A percentile compares a stretch with the other conserved stretches of the same genome.
Conservation (phyloP, 1,139 yeast genomes). For the Pichia norvegensis region DNA sequence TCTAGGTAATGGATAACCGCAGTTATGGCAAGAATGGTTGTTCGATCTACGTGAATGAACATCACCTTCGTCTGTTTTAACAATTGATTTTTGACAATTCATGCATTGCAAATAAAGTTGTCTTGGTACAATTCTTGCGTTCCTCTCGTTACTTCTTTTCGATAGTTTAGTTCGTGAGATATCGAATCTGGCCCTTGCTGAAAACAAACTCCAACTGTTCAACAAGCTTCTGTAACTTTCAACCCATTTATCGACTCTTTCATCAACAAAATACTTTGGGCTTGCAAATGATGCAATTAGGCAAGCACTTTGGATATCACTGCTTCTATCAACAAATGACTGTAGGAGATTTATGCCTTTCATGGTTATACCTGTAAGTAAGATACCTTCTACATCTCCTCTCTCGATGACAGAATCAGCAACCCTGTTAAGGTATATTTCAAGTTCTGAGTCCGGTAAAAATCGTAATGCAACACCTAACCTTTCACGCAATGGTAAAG, state of each 20-base stretch:
- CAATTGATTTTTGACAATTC: slow-evolving; percentile 67
- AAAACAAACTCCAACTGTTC: slow-evolving; percentile 79
- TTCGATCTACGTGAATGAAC: slow-evolving; percentile 6
- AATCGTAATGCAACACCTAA: slow-evolving; percentile 86
- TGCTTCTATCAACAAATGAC: slow-evolving; percentile 79
- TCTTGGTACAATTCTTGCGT: slow-evolving; percentile 50
- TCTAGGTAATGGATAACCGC: slow-evolving; percentile 84
- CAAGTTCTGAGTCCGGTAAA: slow-evolving; percentile 68
- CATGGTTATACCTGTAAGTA: slow-evolving; percentile 75
- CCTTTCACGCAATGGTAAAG: slow-evolving; percentile 80
- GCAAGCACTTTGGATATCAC: slow-evolving; percentile 91
- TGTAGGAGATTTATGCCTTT: slow-evolving; percentile 75
- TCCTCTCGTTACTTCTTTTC: slow-evolving; percentile 42
- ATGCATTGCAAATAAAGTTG: slow-evolving; percentile 77
- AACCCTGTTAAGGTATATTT: slow-evolving; percentile 58
- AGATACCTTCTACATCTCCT: slow-evolving; percentile 88
- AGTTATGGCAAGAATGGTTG: slow-evolving; percentile 58
- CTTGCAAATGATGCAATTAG: slow-evolving; percentile 71
- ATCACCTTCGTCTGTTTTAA: neutral
- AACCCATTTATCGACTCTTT: slow-evolving; percentile 69
- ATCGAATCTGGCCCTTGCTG: slow-evolving; percentile 75
- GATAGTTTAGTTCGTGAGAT: slow-evolving; percentile 67
- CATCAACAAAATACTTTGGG: slow-evolving; percentile 72
- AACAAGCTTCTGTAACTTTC: slow-evolving; percentile 64
- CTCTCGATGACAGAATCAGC: slow-evolving; percentile 62